phyloP scores from a whole-genome alignment of 345 rosid genomes.

The Excoecaria agallocha region DNA sequence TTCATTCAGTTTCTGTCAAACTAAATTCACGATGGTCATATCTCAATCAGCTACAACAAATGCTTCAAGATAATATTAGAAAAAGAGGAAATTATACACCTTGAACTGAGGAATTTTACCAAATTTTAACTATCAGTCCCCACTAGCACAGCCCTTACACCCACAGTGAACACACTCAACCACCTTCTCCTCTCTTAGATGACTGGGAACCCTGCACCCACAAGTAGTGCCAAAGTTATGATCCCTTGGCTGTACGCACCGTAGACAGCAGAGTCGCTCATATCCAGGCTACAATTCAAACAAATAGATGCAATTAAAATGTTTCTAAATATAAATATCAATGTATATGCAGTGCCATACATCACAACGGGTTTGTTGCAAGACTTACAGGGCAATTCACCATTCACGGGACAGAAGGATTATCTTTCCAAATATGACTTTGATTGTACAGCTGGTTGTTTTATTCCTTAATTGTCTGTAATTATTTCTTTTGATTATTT shows the following conservation, averaged over 20 bases:
- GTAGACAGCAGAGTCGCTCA: constrained; percentile 78
- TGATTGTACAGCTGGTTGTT: too few relatives aligned
- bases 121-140: constrained; percentile 37
- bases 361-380: too few relatives aligned
- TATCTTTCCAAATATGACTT: too few relatives aligned
- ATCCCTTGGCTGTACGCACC: constrained; percentile 83
- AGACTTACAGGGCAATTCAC: too few relatives aligned
- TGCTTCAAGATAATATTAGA: neutral
- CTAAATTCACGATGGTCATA: neutral
- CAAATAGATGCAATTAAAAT: neutral
- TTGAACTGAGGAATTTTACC: neutral
- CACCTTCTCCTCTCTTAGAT: constrained; percentile 80
- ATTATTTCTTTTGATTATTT: too few relatives aligned
- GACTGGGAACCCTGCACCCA: constrained; percentile 72
- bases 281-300: constrained; percentile 62
- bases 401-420: too few relatives aligned
- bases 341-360: too few relatives aligned
- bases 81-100: neutral
- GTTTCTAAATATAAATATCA: neutral
- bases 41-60: neutral
- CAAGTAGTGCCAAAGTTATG: constrained; percentile 85
- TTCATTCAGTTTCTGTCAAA: constrained; percentile 2
- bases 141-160: constrained; percentile 78
- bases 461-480: too few relatives aligned
- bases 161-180: constrained; percentile 87